Base-by-base conservation (phyloP, 768 basidiomycete species). In the Leccinum barrowsii region DNA sequence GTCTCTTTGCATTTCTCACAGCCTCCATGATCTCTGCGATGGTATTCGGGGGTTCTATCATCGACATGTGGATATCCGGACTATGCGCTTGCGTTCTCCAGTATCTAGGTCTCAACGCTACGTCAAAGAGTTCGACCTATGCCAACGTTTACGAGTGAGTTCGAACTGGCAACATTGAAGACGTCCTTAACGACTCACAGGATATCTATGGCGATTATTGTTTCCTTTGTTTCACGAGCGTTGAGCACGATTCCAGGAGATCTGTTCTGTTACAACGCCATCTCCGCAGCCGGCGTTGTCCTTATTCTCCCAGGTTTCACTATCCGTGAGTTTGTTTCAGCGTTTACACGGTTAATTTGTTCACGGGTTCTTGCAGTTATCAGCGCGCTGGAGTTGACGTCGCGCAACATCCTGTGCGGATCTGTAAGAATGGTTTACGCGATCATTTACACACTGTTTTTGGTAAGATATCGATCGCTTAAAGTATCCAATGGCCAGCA, bases 71-170 rank as follows among this genome's bases (percentile, higher is more conserved):
- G 81, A 80, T 93, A 60, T 85, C 88, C 57, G 90, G 89, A 12
- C 69, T 77, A 1, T 89, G 85, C 55, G 86, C 86, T 10, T 82
- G 82, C 57, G 70, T 85, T 52, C 76, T 95, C 52, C 89, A 91
- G 65, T 92, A 88, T 70, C 78, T 94, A 47, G 90, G 92, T 37
- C 76, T 94, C 50, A 87, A 86, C 66, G 85, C 90, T 8, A 92
- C 93, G 4, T 82, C 86, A 63, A 92, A 90, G 74, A 94, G 89
- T 64, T 82, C 90, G 1, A 88, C 92, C 75, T 95, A 94, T 73
- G 92, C 92, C n/a, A 95, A 93, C 66, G 92, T 95, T 57, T 96
- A 94, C 67, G 94, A 96, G 94, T 94, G 70, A 72, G 92, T 78
- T 22, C 19, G 42, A 22, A 5, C 32, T 48, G 28, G 28, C 28